Evolutionary conservation across 192 early-diverging fungal species (phyloP), one percentile per base, ranked within the genome.

Genomic region (Gryganskiella cystojenkinii): DNA sequence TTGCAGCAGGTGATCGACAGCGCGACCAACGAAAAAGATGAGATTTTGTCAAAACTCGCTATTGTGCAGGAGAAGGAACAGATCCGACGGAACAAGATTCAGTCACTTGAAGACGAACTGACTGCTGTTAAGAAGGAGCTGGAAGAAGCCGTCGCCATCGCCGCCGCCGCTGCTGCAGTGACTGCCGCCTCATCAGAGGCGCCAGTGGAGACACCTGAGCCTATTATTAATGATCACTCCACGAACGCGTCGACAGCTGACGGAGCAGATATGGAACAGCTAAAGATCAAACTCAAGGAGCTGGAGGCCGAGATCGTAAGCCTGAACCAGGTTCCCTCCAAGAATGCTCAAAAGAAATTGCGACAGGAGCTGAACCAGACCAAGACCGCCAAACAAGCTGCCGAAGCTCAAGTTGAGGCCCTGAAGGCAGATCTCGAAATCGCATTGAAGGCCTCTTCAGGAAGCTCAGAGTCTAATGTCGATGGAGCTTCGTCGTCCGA

Each of bases 301-400:
- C 74, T 78, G 2, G 74, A 78, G 25, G 66, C 65, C 8, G 74
- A 78, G 49, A 64, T 78, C 7, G 58, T 50, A 4, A 20, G 43
- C 6, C 52, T 78, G 24, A 69, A 55, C 33, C 54, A 78, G 17
- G 47, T 43, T 6, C 74, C 74, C 4, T 78, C 74, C 20, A 78
- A 78, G 50, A 78, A 78, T 43, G 61, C 74, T 1, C 66, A 68
- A 27, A 78, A 78, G 66, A 78, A 69, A 46, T 20, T 78, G 34
- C 74, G 74, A 7, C 74, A 78, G 28, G 74, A 78, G 3, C 42
- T 78, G 40, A 78, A 78, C 56, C 74, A 78, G 19, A 64, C 74
- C 1, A 78, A 78, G 56, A 35, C 64, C 19, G 74, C 74, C 15
- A 78, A 78, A 44, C 74, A 78, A 20, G 74, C 67, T 19, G 74